Evolutionary conservation across 1,284 basidiomycete species (phyloP).

Genomic region (Tilletia walkeri): DNA sequence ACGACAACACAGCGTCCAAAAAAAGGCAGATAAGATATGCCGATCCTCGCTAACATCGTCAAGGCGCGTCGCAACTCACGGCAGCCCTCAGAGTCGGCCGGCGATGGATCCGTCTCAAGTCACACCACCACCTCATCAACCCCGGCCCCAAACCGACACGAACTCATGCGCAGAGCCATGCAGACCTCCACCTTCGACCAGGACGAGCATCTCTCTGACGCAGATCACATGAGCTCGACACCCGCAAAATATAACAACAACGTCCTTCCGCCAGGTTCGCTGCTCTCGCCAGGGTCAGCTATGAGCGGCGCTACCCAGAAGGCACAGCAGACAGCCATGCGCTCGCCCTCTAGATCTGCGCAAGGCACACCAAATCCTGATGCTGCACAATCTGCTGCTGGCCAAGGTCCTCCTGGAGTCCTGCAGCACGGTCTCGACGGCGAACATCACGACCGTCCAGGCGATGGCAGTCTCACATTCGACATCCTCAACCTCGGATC

Average conservation of each 20-base stretch:
- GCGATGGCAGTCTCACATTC: slow-evolving; percentile 42
- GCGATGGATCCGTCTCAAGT: neutral
- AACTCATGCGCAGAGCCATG: slow-evolving; percentile 51
- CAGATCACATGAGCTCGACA: too few species aligned
- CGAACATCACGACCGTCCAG: slow-evolving; percentile 27
- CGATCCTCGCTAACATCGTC: neutral
- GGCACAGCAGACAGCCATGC: neutral
- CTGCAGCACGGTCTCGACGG: neutral
- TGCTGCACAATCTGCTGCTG: neutral
- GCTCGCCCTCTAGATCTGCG: neutral
- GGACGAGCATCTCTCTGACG: neutral
- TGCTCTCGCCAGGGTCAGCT: neutral
- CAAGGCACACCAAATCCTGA: neutral
- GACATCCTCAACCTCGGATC: slow-evolving; percentile 23
- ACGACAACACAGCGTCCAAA: too few species aligned
- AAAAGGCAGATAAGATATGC: too few species aligned
- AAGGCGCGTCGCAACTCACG: slow-evolving; percentile 16
- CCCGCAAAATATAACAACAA: too few species aligned
- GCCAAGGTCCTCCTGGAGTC: too few species aligned
- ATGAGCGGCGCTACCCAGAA: neutral
- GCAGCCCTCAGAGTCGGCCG: slow-evolving; percentile 8
- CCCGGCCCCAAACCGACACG: slow-evolving; percentile 35
- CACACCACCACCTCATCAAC: neutral
- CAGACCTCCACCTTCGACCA: slow-evolving; percentile 20
- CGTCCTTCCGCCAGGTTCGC: too few species aligned